Evolutionary conservation across 2,329 filamentous ascomycete genomes (phyloP), one percentile per base, ranked within the genome.

Genomic region (Penicillium digitatum): DNA sequence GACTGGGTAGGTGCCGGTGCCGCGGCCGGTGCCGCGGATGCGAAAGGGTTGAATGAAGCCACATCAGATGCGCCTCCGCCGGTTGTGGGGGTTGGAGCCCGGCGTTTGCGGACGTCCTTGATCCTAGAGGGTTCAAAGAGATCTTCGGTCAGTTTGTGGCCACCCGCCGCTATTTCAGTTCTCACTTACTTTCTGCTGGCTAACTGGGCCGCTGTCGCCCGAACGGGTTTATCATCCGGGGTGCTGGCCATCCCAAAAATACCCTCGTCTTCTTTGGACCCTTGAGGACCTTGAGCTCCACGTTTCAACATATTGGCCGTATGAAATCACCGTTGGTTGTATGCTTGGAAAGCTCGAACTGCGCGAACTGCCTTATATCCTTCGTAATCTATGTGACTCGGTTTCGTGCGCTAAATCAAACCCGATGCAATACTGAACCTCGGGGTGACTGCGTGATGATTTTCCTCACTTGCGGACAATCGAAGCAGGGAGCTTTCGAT

Each of bases 201-300:
- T 69, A 82, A 48, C 69, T 82, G 80, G 37, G 80, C 79, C 37
- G 80, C 80, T 27, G 79, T 82, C 32, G 81, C 80, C 69, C 74
- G 75, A 62, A 77, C 74, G 26, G 77, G 75, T 61, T 73, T 71
- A 2, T 81, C 79, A 44, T 73, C 74, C 27, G 72, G 70, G 51
- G 73, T 73, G 31, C 72, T 50, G 16, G 48, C 72, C 47, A 74
- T 73, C 12, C 69, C 69, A 56, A 71, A 70, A 24, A 64, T 62
- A 52, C 68, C 62, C 29, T 68, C 48, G 14, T 58, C 55, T 16
- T 72, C 72, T 52, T 71, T 74, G 24, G 62, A 62, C 52, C 70
- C 66, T 49, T 76, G 72, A 62, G 65, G 66, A 55, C 67, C 66
- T 57, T 70, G 60, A 26, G 72, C 72, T 32, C 55, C 59, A 61